These are phyloP conservation scores for Cajanus cajan DNA, from an alignment of 306 rosid species.

Conservation along the genomic window DNA sequence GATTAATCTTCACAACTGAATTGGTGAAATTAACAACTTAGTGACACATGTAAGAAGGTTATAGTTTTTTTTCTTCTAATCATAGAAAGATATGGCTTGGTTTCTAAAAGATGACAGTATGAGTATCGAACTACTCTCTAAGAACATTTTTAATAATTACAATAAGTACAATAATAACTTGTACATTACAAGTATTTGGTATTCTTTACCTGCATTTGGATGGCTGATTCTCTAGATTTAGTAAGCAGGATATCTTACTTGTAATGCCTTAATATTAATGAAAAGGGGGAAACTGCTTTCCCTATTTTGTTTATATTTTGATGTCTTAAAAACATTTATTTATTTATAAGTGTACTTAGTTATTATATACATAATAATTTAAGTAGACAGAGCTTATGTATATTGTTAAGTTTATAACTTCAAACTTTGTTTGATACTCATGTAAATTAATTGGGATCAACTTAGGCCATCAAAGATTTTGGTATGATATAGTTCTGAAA, in stretches of 20 bases:
- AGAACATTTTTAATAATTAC: background rate
- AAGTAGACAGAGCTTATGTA: background rate
- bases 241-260: background rate
- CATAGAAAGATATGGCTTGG: slow-evolving; percentile 11
- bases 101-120: background rate
- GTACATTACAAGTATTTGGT: background rate
- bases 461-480: background rate
- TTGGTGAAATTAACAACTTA: slow-evolving; percentile 21
- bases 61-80: slow-evolving; percentile 8
- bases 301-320: background rate
- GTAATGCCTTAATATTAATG: background rate
- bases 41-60: slow-evolving; percentile 26
- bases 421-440: background rate
- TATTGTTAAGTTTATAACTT: background rate
- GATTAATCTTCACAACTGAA: slow-evolving; percentile 4
- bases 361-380: background rate
- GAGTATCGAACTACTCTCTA: background rate
- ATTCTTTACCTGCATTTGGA: background rate
- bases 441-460: background rate
- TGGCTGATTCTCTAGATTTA: background rate
- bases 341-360: background rate
- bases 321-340: background rate
- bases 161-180: background rate
- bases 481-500: background rate
- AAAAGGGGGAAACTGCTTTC: background rate